Evolutionary conservation across 345 rosid species (phyloP), one percentile per base, ranked within the genome.

Genomic region (Euphorbia tirucalli): DNA sequence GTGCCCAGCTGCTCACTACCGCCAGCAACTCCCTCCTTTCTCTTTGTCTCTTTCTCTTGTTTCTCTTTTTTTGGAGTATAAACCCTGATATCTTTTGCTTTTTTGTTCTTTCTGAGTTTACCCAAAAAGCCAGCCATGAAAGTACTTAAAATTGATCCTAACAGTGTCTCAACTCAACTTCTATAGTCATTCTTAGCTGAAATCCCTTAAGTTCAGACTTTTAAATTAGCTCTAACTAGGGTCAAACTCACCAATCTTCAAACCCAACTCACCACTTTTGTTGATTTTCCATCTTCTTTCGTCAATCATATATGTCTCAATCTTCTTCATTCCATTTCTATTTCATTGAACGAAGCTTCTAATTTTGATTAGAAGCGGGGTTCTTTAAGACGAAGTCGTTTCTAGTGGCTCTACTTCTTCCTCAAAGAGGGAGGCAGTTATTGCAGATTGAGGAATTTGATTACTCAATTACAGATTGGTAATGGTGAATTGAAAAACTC

Each of bases 171-270:
- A 11, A 76, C 55, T 21, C 80, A 77, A 24, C 71, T 78, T 2
- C 71, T 91, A 59, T 72, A 74, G 32, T 76, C 89, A 5, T 87
- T 91, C 24, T 64, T 77, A 0, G 78, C 81, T 3, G 76, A 72
- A 56, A 90, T 90, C 77, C 82, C 87, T 0, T 73, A 54, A 5
- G 78, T 86, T 11, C 64, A 60, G 30, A 80, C 78, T 66, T 89
- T 94, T 78, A 92, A 92, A 83, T 94, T 97, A 96, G 77, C 76
- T n/a, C 66, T 87, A 9, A 79, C 92, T 74, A 83, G 78, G 68
- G 71, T 88, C 66, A 92, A 90, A 68, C 93, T 92, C 50, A 62
- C 70, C 68, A 79, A 80, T 78, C 90, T 93, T 62, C 81, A 73
- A 21, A 69, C 85, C 19, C 89, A 85, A 46, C 92, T 93, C 74